These are phyloP conservation scores for Phoma sp. DNA, from an alignment of 2,329 filamentous ascomycete genomes.

Conservation along the genomic window DNA sequence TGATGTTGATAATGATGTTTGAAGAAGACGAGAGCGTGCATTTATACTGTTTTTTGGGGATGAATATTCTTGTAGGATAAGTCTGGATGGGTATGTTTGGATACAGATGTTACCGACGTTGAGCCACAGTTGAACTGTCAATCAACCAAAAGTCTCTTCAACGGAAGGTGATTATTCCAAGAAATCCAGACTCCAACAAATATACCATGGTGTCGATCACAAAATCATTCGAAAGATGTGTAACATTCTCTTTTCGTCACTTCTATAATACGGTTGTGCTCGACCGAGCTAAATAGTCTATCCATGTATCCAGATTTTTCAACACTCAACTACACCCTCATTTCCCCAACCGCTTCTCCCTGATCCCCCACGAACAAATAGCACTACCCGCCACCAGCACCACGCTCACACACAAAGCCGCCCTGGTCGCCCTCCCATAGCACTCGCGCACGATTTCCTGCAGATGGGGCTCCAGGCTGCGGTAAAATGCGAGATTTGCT, in stretches of 20 bases:
- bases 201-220: too few species aligned
- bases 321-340: conserved; percentile 7
- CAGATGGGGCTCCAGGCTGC: conserved; percentile 66
- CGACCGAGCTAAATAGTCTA: too few species aligned
- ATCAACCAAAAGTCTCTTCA: neutral
- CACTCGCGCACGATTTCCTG: conserved; percentile 68
- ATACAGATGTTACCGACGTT: too few species aligned
- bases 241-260: too few species aligned
- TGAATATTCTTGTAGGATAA: too few species aligned
- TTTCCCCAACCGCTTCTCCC: conserved; percentile 50
- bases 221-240: too few species aligned
- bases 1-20: neutral
- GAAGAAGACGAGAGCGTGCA: neutral
- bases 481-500: conserved; percentile 74
- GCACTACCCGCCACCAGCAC: conserved; percentile 60
- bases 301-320: too few species aligned
- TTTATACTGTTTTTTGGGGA: neutral
- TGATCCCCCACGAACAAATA: conserved; percentile 54
- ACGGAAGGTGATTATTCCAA: too few species aligned
- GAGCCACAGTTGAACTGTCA: neutral
- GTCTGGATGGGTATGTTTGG: too few species aligned
- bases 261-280: too few species aligned
- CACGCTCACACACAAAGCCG: conserved; percentile 60
- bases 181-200: too few species aligned
- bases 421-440: conserved; percentile 66